These are phyloP conservation scores for Fusarium dlaminii DNA, from an alignment of 2,329 filamentous ascomycete genomes.

Conservation along the genomic window DNA sequence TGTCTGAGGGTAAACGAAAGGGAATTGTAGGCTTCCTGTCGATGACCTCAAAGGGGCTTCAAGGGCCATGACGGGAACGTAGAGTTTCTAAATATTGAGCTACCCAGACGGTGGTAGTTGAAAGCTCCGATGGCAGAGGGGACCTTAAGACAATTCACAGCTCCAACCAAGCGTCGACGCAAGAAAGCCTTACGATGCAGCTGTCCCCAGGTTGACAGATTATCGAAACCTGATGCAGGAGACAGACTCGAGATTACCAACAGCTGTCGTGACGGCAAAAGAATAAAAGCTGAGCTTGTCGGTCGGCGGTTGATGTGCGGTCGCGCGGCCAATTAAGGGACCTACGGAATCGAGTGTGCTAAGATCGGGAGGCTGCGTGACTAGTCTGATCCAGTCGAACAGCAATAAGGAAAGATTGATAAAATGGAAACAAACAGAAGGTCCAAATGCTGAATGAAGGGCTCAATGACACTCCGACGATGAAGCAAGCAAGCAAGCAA, in stretches of 20 bases:
- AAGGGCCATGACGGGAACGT: conserved; percentile 48
- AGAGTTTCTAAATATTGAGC: conserved; percentile 5
- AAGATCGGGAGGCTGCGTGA: conserved; percentile 19
- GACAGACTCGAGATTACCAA: neutral
- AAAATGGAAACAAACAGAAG: neutral
- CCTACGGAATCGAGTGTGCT: conserved; percentile 20
- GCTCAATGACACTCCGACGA: conserved; percentile 13
- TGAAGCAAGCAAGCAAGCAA: conserved; percentile 25
- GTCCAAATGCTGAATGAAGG: conserved; percentile 8
- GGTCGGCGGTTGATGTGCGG: conserved; percentile 13
- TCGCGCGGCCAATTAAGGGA: conserved; percentile 33
- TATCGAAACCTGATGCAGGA: neutral
- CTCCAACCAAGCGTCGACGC: conserved; percentile 28
- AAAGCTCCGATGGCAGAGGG: conserved; percentile 10
- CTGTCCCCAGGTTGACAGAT: conserved; percentile 19
- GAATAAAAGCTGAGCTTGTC: conserved; percentile 11
- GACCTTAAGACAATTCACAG: conserved; percentile 14
- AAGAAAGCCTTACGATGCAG: conserved; percentile 40
- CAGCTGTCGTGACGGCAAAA: conserved; percentile 15
- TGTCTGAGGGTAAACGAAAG: conserved; percentile 56
- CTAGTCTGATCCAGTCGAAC: conserved; percentile 16
- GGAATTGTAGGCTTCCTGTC: conserved; percentile 58
- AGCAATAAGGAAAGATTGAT: neutral
- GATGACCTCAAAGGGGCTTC: conserved; percentile 70
- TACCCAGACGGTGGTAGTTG: conserved; percentile 23